phyloP scores from a whole-genome alignment of 2,329 filamentous ascomycete genomes.

The Hirsutella minnesotensis region DNA sequence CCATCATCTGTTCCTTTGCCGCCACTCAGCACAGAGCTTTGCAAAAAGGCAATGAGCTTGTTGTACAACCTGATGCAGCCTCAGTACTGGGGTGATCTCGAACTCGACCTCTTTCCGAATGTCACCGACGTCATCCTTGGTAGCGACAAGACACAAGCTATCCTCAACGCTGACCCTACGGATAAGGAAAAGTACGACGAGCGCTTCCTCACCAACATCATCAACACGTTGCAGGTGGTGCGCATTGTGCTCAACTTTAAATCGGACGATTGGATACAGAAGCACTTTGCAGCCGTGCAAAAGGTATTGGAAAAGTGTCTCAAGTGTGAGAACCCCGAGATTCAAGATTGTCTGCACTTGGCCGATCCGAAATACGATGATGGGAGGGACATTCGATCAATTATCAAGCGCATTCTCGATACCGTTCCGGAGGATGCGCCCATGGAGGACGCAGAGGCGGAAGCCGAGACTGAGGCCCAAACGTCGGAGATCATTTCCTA shows the following conservation, averaged over 20 bases:
- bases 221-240: slow-evolving; percentile 89
- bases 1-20: slow-evolving; percentile 33
- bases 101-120: slow-evolving; percentile 83
- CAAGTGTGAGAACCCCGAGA: slow-evolving; percentile 77
- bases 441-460: slow-evolving; percentile 68
- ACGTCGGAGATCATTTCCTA: slow-evolving; percentile 81
- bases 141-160: slow-evolving; percentile 60
- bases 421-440: slow-evolving; percentile 67
- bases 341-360: slow-evolving; percentile 84
- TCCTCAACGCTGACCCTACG: slow-evolving; percentile 44
- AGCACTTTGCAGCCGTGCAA: slow-evolving; percentile 65
- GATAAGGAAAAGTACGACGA: slow-evolving; percentile 68
- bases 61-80: slow-evolving; percentile 77
- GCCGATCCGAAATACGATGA: slow-evolving; percentile 59
- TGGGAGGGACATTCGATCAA: slow-evolving; percentile 58
- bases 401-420: slow-evolving; percentile 72
- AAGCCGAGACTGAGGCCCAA: slow-evolving; percentile 69
- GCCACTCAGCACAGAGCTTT: slow-evolving; percentile 59
- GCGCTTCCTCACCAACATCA: slow-evolving; percentile 73
- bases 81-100: slow-evolving; percentile 82
- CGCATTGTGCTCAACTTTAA: slow-evolving; percentile 83
- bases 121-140: slow-evolving; percentile 77
- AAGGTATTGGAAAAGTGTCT: slow-evolving; percentile 84
- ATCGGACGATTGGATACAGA: slow-evolving; percentile 79
- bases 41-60: slow-evolving; percentile 72